Base-by-base conservation (phyloP, 345 rosid species). In the Hibiscus syriacus region DNA sequence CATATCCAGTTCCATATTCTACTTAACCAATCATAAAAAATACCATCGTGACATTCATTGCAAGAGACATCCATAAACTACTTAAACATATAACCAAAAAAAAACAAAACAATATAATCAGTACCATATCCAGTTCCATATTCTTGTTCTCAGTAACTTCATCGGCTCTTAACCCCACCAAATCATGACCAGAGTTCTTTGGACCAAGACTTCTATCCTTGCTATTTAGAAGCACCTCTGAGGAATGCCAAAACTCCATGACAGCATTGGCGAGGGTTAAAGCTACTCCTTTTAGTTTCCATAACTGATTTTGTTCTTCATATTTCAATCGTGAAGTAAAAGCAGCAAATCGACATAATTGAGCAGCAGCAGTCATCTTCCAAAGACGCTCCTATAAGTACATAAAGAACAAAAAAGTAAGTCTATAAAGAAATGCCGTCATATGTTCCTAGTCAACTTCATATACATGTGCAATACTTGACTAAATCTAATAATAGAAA, bases 351-450 rank as follows among this genome's bases (percentile, higher is more conserved):
- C 52, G 94, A 78, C 92, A 86, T 77, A 88, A 80, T 83, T 88
- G 98, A 60, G 97, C 85, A 67, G 99, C 98, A 77, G 96, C 92
- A 59, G 97, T 95, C 84, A 77, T 84, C 80, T 95, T 95, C 99
- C 99, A 95, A 69, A 95, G 83, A 36, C 98, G 97, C 82, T 95
- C 99, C 98, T 95, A 78, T 19, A 76, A 69, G 72, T 41, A 58
- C 20, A 26, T 55, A 67, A 59, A 41, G 29, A 60, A 22, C 12
- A 71, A 17, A 25, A 57, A 12, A 3, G 43, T 39, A 17, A 32
- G 29, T 9, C 8, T 43, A 16, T 20, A 52, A 19, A 34, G 26
- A 74, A 34, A 12, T 38, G 39, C 45, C 19, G 16, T 5, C 50
- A 36, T 27, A 59, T 54, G 39, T 22, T 29, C 39, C 17, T 9